Conservation (phyloP, 129 eudicot genomes). For the Helichrysum umbraculigerum region DNA sequence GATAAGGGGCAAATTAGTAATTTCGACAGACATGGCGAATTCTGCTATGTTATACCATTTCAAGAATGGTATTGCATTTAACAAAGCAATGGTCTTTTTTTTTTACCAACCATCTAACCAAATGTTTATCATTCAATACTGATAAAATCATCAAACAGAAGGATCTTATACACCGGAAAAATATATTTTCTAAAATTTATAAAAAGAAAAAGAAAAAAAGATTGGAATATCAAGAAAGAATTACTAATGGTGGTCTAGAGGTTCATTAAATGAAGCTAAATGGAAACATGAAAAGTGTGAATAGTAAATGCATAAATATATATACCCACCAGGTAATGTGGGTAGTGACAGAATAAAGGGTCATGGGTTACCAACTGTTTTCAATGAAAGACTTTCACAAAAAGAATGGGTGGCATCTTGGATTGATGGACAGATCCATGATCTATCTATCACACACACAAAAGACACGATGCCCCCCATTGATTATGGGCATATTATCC, state of each 20-base stretch:
- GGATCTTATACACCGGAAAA: background rate
- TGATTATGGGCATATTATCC: constrained; percentile 44
- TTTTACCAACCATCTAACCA: background rate
- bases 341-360: constrained; percentile 45
- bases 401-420: constrained; percentile 42
- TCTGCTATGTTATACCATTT: background rate
- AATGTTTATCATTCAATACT: background rate
- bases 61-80: constrained; percentile 7
- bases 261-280: constrained; percentile 15
- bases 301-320: constrained; percentile 15
- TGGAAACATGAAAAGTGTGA: constrained; percentile 30
- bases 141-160: background rate
- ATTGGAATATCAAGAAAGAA: background rate
- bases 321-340: constrained; percentile 24
- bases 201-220: background rate
- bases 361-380: constrained; percentile 29
- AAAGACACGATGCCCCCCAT: constrained; percentile 20
- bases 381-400: constrained; percentile 25
- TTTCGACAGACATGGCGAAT: background rate
- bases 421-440: constrained; percentile 40
- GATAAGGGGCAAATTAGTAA: background rate
- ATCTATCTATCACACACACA: background rate
- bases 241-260: background rate
- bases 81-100: background rate
- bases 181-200: background rate